Base-by-base conservation (phyloP, 176 grass and related monocot genomes). In the Cenchrus fungigraminus region DNA sequence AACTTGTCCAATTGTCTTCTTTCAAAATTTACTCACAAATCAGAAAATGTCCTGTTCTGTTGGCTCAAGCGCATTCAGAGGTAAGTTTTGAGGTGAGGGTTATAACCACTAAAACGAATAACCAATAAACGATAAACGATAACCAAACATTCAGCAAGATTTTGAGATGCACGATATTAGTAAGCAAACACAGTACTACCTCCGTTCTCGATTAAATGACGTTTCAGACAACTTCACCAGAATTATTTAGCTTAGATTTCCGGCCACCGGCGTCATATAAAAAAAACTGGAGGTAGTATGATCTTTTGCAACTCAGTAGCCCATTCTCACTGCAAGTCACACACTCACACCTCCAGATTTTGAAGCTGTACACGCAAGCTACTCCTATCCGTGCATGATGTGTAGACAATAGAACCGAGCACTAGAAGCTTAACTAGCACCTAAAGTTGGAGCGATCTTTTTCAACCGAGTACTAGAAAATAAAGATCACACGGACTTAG, bases 381-480 rank as follows among this genome's bases (percentile, higher is more conserved):
- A 65, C 37, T 72, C 47, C 25, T 82, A 71, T 59, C 47, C 59
- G 73, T 31, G 11, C 49, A 67, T 32, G 74, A 57, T 73, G 69
- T 57, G 78, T 49, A 73, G 46, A 87, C 62, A 47, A 83, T 17
- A 74, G 76, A 73, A 68, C 28, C 67, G 29, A 82, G 65, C 58
- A 89, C 3, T 31, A 59, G 15, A 62, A 64, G 64, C 31, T 76
- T 70, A 77, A 70, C 34, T 28, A 17, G 52, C 68, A 86, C 17
- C 28, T 68, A 80, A 85, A 68, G 76, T 53, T 73, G 44, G 43
- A 29, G 29, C 68, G 12, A 79, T 79, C 58, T 74, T 87, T 83
- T 84, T 84, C 89, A 74, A 68, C 49, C 68, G 60, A 79, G 60
- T 87, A 87, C 12, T 83, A 79, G 84, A 74, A 90, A 87, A 83